Evolutionary conservation across 1,284 basidiomycete species (phyloP).

Genomic region (Wallemia mellicola): DNA sequence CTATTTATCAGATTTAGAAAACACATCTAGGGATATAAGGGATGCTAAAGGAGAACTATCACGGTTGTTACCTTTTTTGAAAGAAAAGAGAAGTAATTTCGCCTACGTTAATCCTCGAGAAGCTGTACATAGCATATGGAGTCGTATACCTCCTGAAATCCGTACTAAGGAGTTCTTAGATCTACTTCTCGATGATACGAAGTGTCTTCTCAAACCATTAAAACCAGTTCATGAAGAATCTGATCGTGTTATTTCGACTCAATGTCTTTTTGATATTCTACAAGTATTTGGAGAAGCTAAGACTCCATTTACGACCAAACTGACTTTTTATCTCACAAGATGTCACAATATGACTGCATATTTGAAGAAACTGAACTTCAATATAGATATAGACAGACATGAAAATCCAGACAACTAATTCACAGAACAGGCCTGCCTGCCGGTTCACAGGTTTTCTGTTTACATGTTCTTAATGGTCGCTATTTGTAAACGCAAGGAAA

Average conservation of each 20-base stretch:
- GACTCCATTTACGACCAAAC: not conserved
- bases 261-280: not conserved
- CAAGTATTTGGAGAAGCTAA: not conserved
- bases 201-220: not conserved
- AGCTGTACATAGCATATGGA: not conserved
- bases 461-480: too few species aligned
- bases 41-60: not conserved
- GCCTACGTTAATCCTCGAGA: not conserved
- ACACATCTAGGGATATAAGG: not conserved
- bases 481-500: too few species aligned
- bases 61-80: not conserved
- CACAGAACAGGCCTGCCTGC: too few species aligned
- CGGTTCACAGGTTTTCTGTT: too few species aligned
- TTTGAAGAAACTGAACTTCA: too few species aligned
- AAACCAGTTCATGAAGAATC: not conserved
- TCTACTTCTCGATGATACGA: not conserved
- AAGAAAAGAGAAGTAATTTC: not conserved
- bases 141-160: not conserved
- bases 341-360: not conserved
- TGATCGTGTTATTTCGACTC: not conserved
- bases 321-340: not conserved
- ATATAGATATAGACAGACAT: too few species aligned
- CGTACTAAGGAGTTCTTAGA: not conserved
- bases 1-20: not conserved
- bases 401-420: too few species aligned